Conservation (phyloP, 2,329 filamentous ascomycete species). For the Paraphoma sp. region DNA sequence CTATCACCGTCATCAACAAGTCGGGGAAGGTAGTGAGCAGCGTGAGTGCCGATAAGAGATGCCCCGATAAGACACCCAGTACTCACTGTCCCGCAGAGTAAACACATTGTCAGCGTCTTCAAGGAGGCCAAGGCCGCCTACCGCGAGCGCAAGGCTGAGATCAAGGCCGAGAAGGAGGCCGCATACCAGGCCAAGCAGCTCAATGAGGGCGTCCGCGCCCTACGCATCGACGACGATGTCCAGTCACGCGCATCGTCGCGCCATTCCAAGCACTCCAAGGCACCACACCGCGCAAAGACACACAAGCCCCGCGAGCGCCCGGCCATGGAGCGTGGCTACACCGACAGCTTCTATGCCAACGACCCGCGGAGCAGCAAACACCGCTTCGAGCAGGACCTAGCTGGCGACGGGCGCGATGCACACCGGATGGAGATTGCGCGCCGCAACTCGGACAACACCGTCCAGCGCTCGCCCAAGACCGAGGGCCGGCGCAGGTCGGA, state of each 20-base stretch:
- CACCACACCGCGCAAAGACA: constrained; percentile 33
- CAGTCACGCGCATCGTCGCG: constrained; percentile 42
- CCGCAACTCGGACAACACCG: constrained; percentile 50
- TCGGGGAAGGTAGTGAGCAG: constrained; percentile 91
- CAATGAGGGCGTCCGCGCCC: constrained; percentile 62
- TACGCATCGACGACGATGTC: constrained; percentile 49
- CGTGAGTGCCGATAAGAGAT: constrained; percentile 59
- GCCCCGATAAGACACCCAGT: constrained; percentile 14
- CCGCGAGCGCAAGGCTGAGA: constrained; percentile 82
- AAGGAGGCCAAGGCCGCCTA: constrained; percentile 91
- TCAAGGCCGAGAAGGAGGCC: constrained; percentile 73
- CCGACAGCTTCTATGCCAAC: constrained; percentile 55
- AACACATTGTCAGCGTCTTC: constrained; percentile 87
- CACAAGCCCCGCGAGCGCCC: constrained; percentile 35
- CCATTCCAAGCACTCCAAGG: constrained; percentile 32
- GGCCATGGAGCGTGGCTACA: constrained; percentile 52
- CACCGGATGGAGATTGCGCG: constrained; percentile 51
- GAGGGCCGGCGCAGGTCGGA: constrained; percentile 47
- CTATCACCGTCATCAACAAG: constrained; percentile 87
- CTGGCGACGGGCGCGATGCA: constrained; percentile 32
- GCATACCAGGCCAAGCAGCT: constrained; percentile 64
- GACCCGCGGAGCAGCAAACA: constrained; percentile 34
- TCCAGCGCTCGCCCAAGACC: constrained; percentile 18
- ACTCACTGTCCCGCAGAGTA: constrained; percentile 67
- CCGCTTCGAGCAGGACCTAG: constrained; percentile 43